A percentile compares a stretch with the other conserved stretches of the same genome.
Conservation (phyloP, 768 basidiomycete species). For the Asterophora lycoperdoides region DNA sequence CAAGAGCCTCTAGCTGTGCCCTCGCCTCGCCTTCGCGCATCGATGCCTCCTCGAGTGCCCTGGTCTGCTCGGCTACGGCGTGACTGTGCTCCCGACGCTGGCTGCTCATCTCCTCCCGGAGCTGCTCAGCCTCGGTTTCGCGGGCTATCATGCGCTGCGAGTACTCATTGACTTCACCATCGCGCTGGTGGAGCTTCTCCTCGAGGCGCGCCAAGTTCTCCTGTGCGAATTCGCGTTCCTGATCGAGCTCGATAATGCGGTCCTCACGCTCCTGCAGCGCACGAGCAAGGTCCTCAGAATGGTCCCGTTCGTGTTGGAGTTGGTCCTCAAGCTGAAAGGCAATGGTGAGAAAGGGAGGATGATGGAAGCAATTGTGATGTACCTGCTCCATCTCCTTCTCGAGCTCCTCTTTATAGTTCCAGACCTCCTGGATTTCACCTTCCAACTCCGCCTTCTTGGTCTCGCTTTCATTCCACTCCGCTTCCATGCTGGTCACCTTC, state of each 20-base stretch:
- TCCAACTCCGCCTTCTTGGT: conserved; percentile 54
- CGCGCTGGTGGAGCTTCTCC: conserved; percentile 52
- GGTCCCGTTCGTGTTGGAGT: conserved; percentile 50
- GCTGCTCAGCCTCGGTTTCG: conserved; percentile 49
- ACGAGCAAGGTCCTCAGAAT: conserved; percentile 41
- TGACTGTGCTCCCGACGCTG: conserved; percentile 54
- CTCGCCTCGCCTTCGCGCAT: conserved; percentile 44
- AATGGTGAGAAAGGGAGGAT: neutral
- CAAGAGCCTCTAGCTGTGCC: conserved; percentile 42
- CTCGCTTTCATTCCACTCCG: conserved; percentile 54
- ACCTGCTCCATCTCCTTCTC: conserved; percentile 58
- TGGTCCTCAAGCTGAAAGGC: conserved; percentile 46
- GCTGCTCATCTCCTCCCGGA: conserved; percentile 51
- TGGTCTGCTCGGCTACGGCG: conserved; percentile 43
- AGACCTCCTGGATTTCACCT: conserved; percentile 48
- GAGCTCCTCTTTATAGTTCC: conserved; percentile 46
- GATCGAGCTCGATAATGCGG: conserved; percentile 45
- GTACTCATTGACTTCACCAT: conserved; percentile 49
- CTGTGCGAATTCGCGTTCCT: conserved; percentile 51
- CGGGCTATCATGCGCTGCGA: conserved; percentile 41
- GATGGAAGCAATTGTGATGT: conserved; percentile 11
- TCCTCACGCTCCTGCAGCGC: conserved; percentile 52
- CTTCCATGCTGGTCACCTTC: conserved; percentile 43
- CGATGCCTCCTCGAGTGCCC: conserved; percentile 42
- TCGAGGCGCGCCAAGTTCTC: conserved; percentile 56